Percentiles rank a stretch among this genome's conserved stretches.
phyloP scores from a whole-genome alignment of 805 yeast genomes.

The Ogataea dorogensis region DNA sequence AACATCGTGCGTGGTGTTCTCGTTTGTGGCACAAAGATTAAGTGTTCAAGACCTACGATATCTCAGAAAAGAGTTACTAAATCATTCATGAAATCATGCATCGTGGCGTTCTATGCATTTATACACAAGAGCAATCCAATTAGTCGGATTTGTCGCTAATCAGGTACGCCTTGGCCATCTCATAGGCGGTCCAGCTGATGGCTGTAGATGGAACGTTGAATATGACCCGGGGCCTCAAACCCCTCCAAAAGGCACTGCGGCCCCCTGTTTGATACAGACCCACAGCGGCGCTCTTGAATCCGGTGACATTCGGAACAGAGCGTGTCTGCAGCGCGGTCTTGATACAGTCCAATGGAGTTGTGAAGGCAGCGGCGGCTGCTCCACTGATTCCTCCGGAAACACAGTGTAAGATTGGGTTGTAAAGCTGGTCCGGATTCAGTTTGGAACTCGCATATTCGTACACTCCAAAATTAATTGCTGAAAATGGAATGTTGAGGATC shows the following conservation, averaged over 20 bases:
- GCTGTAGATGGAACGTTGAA: conserved; percentile 96
- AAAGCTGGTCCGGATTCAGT: conserved; percentile 71
- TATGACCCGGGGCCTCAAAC: conserved; percentile 85
- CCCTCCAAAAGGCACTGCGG: conserved; percentile 69
- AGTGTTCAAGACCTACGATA: conserved; percentile 8
- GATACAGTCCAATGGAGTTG: conserved; percentile 92
- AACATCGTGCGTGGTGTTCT: conserved; percentile 77
- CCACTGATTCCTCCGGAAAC: conserved; percentile 93
- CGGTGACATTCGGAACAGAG: conserved; percentile 57
- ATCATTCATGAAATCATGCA: conserved; percentile 8
- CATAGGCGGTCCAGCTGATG: conserved; percentile 96
- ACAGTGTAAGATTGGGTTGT: conserved; percentile 91
- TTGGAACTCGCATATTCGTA: conserved; percentile 80
- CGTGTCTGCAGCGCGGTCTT: conserved; percentile 89
- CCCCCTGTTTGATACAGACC: conserved; percentile 65
- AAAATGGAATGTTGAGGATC: conserved; percentile 89
- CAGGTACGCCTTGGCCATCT: conserved; percentile 84
- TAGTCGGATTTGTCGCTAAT: conserved; percentile 21
- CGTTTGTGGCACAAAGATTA: conserved; percentile 67
- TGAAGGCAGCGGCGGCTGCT: conserved; percentile 89
- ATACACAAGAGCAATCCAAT: conserved; percentile 8
- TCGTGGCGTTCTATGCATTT: conserved; percentile 12
- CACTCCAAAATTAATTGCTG: conserved; percentile 89
- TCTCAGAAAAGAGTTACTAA: conserved; percentile 4
- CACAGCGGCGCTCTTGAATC: conserved; percentile 67